Evolutionary conservation across 768 basidiomycete genomes (phyloP).

Genomic region (Phanerochaete sordida): DNA sequence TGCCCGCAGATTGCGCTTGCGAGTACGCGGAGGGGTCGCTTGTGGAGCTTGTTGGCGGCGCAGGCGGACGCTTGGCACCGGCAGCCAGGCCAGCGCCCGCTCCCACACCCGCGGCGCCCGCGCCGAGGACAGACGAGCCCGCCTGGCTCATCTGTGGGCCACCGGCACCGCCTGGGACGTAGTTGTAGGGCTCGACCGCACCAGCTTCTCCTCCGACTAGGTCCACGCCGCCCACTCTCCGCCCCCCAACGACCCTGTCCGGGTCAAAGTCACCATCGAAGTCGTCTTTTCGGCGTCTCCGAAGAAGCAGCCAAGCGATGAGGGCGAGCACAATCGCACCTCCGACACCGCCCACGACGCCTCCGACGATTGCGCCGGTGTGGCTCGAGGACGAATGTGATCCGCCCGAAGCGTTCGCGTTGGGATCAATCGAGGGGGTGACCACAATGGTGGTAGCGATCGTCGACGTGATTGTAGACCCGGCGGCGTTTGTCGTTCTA

Average conservation of each 20-base stretch:
- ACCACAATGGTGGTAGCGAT: constrained; percentile 12
- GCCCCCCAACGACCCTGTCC: constrained; percentile 34
- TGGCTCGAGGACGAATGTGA: constrained; percentile 14
- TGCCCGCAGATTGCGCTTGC: constrained; percentile 6
- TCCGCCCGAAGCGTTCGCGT: constrained; percentile 4
- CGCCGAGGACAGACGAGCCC: constrained; percentile 20
- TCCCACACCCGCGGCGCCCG: constrained; percentile 17
- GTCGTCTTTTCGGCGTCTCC: constrained; percentile 30
- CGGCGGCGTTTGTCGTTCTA: constrained; percentile 20
- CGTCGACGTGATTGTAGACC: constrained; percentile 16
- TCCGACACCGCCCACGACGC: constrained; percentile 28
- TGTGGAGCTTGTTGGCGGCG: background rate
- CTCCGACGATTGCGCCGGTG: constrained; percentile 29
- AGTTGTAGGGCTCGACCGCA: constrained; percentile 19
- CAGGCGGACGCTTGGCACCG: constrained; percentile 13
- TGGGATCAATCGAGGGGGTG: constrained; percentile 11
- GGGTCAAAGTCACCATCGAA: constrained; percentile 52
- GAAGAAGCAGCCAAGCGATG: constrained; percentile 23
- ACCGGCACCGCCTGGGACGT: constrained; percentile 7
- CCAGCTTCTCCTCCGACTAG: constrained; percentile 14
- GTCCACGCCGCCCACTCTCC: constrained; percentile 19
- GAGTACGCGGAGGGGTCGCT: constrained; percentile 19
- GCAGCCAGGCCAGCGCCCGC: constrained; percentile 4
- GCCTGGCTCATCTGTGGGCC: constrained; percentile 25
- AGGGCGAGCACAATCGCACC: constrained; percentile 23